Conservation (phyloP, 2,329 filamentous ascomycete genomes). For the Claviceps digitariae region DNA sequence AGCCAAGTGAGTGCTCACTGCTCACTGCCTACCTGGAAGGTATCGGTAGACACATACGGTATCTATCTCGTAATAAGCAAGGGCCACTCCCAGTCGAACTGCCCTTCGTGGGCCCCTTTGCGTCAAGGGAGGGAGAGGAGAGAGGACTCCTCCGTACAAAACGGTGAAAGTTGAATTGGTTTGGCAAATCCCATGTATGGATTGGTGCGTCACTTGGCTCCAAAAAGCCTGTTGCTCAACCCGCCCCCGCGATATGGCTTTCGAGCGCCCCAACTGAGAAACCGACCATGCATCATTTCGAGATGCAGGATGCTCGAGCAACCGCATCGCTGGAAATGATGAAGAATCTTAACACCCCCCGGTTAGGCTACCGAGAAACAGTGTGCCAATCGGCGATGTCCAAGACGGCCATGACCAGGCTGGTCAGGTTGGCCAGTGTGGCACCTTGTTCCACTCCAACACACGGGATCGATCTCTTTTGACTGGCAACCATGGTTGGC, state of each 20-base stretch:
- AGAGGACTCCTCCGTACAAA: neutral
- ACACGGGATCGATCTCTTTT: neutral
- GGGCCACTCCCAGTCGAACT: neutral
- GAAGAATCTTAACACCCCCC: constrained; percentile 1
- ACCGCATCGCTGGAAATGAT: constrained; percentile 3
- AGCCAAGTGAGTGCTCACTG: too few relatives aligned
- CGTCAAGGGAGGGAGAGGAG: too few relatives aligned
- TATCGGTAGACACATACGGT: too few relatives aligned
- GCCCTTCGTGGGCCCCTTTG: neutral
- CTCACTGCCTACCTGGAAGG: too few relatives aligned
- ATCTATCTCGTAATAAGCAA: neutral
- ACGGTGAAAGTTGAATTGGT: too few relatives aligned
- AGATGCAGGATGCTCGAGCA: constrained; percentile 2
- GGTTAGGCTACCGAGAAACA: constrained; percentile 5
- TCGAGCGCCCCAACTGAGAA: constrained; percentile 4
- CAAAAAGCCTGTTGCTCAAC: too few relatives aligned
- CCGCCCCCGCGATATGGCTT: neutral
- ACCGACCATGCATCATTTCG: constrained; percentile 2
- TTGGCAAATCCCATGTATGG: too few relatives aligned
- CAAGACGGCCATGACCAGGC: neutral
- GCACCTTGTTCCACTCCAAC: neutral
- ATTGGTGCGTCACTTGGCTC: too few relatives aligned
- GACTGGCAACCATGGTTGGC: neutral
- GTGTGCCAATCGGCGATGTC: constrained; percentile 1
- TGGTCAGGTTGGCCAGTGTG: neutral